These are phyloP conservation scores for Lactarius akahatsu DNA, from an alignment of 768 basidiomycete species.

Conservation along the genomic window DNA sequence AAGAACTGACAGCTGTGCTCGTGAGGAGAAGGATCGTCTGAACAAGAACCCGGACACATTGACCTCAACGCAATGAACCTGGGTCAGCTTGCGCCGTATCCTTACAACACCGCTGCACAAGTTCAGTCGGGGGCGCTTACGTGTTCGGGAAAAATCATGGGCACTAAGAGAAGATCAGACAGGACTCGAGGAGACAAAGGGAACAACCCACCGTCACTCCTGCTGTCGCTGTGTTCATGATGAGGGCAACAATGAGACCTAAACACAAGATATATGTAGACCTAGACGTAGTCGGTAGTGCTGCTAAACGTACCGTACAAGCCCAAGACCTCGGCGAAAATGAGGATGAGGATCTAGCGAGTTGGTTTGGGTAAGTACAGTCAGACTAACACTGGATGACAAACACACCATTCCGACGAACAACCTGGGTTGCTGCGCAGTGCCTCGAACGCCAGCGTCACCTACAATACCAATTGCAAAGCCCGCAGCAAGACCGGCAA, in stretches of 20 bases:
- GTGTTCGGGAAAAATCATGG: constrained; percentile 5
- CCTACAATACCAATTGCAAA: constrained; percentile 99
- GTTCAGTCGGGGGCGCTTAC: not conserved
- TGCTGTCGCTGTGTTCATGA: constrained; percentile 44
- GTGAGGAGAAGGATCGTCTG: not conserved
- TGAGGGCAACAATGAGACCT: constrained; percentile 51
- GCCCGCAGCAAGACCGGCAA: constrained; percentile 94
- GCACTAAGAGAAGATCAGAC: constrained; percentile 19
- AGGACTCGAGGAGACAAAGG: not conserved
- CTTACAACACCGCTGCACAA: not conserved
- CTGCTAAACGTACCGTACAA: constrained; percentile 60
- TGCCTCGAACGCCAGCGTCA: constrained; percentile 97
- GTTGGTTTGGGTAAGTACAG: not conserved
- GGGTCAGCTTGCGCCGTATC: not conserved
- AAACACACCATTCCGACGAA: constrained; percentile 85
- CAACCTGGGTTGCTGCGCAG: constrained; percentile 92
- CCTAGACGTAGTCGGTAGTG: not conserved
- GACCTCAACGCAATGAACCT: not conserved
- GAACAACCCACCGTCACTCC: not conserved
- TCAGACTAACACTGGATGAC: not conserved
- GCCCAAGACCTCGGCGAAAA: constrained; percentile 94
- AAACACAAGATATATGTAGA: constrained; percentile 9
- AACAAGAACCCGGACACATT: constrained; percentile 9
- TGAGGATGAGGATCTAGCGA: constrained; percentile 71
- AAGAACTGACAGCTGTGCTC: constrained; percentile 9